Evolutionary conservation across 2,329 filamentous ascomycete species (phyloP).

Genomic region (Ophiocordyceps polyrhachis-furcata): DNA sequence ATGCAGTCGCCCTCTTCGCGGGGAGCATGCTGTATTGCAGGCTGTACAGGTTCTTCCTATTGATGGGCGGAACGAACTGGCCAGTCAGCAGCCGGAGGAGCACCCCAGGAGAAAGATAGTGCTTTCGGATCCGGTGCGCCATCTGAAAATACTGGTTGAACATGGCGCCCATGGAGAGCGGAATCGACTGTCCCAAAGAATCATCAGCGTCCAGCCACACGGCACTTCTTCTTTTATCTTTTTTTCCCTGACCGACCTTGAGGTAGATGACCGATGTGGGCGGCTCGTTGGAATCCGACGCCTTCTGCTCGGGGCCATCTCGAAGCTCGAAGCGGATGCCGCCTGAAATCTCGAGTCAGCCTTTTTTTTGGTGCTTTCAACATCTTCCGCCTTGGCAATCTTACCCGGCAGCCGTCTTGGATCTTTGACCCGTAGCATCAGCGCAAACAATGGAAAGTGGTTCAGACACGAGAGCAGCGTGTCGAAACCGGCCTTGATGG

Average conservation of each 20-base stretch:
- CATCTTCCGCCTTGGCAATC: conserved; percentile 6
- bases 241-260: conserved; percentile 48
- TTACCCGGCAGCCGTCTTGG: conserved; percentile 69
- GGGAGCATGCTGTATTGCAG: conserved; percentile 97
- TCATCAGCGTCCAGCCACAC: not conserved
- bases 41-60: conserved; percentile 85
- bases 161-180: conserved; percentile 79
- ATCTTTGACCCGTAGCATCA: conserved; percentile 93
- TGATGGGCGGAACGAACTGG: conserved; percentile 85
- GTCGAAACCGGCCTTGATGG: conserved; percentile 77
- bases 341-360: conserved; percentile 5
- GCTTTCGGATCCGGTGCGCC: conserved; percentile 75
- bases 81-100: conserved; percentile 77
- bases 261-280: conserved; percentile 71
- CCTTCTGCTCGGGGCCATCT: conserved; percentile 41
- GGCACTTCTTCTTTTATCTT: too few species aligned
- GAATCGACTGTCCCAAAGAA: conserved; percentile 49
- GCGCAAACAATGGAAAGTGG: conserved; percentile 89
- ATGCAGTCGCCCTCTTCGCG: conserved; percentile 56
- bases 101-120: conserved; percentile 81
- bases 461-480: conserved; percentile 86
- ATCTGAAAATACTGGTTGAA: conserved; percentile 97
- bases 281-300: conserved; percentile 22
- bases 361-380: not conserved
- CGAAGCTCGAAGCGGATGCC: conserved; percentile 82